Evolutionary conservation across 805 yeast species (phyloP).

Genomic region (Kodamaea hsintzibuensis): DNA sequence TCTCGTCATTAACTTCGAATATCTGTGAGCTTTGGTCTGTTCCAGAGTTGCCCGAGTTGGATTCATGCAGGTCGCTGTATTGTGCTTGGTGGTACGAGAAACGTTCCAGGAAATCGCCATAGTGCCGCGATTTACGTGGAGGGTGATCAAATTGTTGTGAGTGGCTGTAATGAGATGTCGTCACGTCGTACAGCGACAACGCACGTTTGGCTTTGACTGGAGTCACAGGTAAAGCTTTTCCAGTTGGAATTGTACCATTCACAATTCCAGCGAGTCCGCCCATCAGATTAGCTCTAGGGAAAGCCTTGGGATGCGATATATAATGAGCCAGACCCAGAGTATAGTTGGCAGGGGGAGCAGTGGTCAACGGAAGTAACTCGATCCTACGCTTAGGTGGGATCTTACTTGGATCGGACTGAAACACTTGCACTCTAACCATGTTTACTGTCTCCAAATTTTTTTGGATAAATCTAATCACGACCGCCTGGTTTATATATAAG

Average conservation of each 20-base stretch:
- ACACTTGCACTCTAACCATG: constrained; percentile 10
- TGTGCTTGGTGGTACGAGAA: neutral
- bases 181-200: neutral
- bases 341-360: constrained; percentile 3
- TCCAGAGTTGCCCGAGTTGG: neutral
- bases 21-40: constrained; percentile 9
- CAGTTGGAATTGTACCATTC: neutral
- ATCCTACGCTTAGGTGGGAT: constrained; percentile 9
- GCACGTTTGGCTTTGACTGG: neutral
- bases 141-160: neutral
- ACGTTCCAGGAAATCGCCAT: neutral
- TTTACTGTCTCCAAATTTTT: neutral
- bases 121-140: neutral
- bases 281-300: neutral
- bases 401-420: constrained; percentile 9
- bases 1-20: constrained; percentile 8
- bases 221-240: neutral
- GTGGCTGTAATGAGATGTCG: neutral
- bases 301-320: constrained; percentile 8
- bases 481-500: constrained; percentile 1
- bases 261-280: neutral
- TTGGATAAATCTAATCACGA: neutral
- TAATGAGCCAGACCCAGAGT: constrained; percentile 2
- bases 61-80: constrained; percentile 1
- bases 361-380: constrained; percentile 7